Conservation (phyloP, 2,329 filamentous ascomycete genomes). For the Didymella lethalis region DNA sequence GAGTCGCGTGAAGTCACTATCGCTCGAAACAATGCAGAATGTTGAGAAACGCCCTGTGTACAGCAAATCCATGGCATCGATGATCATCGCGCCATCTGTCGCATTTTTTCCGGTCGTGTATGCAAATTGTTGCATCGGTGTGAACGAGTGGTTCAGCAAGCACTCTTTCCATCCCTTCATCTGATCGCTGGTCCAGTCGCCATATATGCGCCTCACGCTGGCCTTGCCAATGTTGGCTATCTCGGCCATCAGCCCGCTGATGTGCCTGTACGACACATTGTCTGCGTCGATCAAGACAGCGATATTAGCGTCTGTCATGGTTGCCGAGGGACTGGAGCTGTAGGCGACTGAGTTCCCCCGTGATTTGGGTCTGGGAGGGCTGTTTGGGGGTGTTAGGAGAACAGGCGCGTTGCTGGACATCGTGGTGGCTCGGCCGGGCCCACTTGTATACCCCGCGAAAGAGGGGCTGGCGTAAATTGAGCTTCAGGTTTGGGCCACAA, state of each 20-base stretch:
- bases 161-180: slow-evolving; percentile 34
- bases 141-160: slow-evolving; percentile 31
- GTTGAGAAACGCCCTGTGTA: slow-evolving; percentile 45
- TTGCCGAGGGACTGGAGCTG: not conserved
- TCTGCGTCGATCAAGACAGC: slow-evolving; percentile 38
- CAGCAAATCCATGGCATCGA: slow-evolving; percentile 48
- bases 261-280: slow-evolving; percentile 36
- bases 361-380: not conserved
- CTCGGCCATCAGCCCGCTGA: slow-evolving; percentile 40
- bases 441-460: not conserved
- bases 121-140: slow-evolving; percentile 42
- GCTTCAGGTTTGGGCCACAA: not conserved
- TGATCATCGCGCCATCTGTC: slow-evolving; percentile 48
- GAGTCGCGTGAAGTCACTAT: slow-evolving; percentile 49
- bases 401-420: not conserved
- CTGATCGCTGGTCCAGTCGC: slow-evolving; percentile 38
- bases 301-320: slow-evolving; percentile 12
- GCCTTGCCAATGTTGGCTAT: slow-evolving; percentile 46
- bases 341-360: not conserved
- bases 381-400: not conserved
- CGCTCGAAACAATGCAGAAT: slow-evolving; percentile 48
- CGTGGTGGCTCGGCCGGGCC: not conserved
- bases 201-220: slow-evolving; percentile 43
- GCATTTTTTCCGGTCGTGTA: slow-evolving; percentile 45
- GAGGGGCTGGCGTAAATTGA: not conserved